Evolutionary conservation across 495 filamentous ascomycete genomes (phyloP).

Genomic region (Saxophila tyrrhenica): DNA sequence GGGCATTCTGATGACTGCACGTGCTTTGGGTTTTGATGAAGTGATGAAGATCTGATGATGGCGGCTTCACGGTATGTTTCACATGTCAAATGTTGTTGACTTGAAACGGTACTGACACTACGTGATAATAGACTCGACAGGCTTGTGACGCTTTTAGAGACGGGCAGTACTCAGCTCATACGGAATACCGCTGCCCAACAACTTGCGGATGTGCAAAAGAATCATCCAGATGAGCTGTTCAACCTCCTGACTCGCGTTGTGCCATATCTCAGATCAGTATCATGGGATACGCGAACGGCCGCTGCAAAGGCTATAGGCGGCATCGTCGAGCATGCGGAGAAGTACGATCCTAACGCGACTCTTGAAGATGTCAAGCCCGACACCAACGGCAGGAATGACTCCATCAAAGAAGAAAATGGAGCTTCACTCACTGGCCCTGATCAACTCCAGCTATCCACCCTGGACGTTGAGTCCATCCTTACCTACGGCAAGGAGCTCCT

Average conservation of each 20-base stretch:
- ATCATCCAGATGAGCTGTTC: conserved; percentile 93
- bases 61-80: conserved; percentile 5
- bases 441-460: conserved; percentile 55
- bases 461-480: conserved; percentile 71
- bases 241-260: conserved; percentile 93
- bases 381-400: conserved; percentile 8
- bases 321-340: conserved; percentile 78
- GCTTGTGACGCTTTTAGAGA: conserved; percentile 69
- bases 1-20: too few species aligned
- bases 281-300: conserved; percentile 89
- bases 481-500: conserved; percentile 71
- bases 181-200: conserved; percentile 94
- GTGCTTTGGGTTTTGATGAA: background rate
- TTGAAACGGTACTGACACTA: background rate
- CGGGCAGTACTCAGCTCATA: conserved; percentile 86
- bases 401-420: conserved; percentile 29
- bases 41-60: background rate
- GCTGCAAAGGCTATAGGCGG: conserved; percentile 85
- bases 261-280: conserved; percentile 81
- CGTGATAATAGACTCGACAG: conserved; percentile 10
- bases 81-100: background rate
- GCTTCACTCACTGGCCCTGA: conserved; percentile 26
- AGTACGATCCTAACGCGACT: conserved; percentile 70
- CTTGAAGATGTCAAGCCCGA: conserved; percentile 37
- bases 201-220: conserved; percentile 91